Conservation (phyloP, 495 filamentous ascomycete genomes). For the Penicillium mononematosum region DNA sequence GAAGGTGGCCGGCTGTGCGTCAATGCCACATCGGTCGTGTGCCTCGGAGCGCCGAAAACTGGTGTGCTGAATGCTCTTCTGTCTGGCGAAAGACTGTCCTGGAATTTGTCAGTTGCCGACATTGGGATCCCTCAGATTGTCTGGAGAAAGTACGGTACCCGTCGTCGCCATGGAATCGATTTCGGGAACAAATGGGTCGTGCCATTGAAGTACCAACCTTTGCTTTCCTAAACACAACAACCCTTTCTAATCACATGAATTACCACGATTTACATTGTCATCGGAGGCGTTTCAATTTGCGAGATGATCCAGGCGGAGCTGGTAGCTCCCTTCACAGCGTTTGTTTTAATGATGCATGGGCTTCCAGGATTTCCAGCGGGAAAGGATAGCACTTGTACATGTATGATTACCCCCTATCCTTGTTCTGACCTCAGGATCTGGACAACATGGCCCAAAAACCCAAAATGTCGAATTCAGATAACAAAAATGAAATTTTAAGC, state of each 20-base stretch:
- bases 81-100: slow-evolving; percentile 54
- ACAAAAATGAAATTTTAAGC: background rate
- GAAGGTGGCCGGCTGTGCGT: slow-evolving; percentile 73
- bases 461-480: background rate
- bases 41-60: slow-evolving; percentile 78
- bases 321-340: background rate
- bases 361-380: background rate
- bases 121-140: slow-evolving; percentile 77
- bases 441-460: background rate
- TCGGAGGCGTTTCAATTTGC: slow-evolving; percentile 10
- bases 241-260: slow-evolving; percentile 4
- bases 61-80: slow-evolving; percentile 73
- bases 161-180: slow-evolving; percentile 73
- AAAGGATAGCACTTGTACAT: slow-evolving; percentile 7
- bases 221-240: slow-evolving; percentile 6
- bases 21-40: slow-evolving; percentile 72
- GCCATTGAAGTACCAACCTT: slow-evolving; percentile 38
- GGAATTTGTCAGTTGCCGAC: slow-evolving; percentile 80
- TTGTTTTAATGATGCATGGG: slow-evolving; percentile 5
- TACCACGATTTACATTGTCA: slow-evolving; percentile 10
- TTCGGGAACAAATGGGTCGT: slow-evolving; percentile 86
- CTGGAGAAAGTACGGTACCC: slow-evolving; percentile 84
- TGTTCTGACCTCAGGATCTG: background rate
- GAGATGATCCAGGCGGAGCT: background rate
- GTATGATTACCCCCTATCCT: slow-evolving; percentile 9